Evolutionary conservation across 2,329 filamentous ascomycete genomes (phyloP).

Genomic region (Fusarium sp.): DNA sequence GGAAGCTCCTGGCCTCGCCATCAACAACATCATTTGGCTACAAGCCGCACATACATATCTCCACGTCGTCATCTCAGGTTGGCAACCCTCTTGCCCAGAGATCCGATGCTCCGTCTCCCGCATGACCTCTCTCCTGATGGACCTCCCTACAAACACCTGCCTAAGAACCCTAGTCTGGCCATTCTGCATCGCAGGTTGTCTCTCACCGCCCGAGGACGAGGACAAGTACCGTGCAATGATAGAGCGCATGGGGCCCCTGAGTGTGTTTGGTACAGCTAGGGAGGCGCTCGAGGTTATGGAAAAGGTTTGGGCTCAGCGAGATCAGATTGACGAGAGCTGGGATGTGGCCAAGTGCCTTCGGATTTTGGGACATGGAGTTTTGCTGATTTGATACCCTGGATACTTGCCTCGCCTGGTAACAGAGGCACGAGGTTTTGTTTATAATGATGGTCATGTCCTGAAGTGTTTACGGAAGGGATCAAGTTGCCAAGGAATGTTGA

Average conservation of each 20-base stretch:
- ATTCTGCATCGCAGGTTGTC: slow-evolving; percentile 53
- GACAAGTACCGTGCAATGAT: slow-evolving; percentile 53
- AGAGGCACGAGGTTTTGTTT: neutral
- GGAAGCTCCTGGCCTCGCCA: slow-evolving; percentile 37
- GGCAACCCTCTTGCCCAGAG: slow-evolving; percentile 57
- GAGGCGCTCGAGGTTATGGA: slow-evolving; percentile 57
- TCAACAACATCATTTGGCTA: slow-evolving; percentile 56
- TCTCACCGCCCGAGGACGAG: slow-evolving; percentile 52
- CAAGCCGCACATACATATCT: slow-evolving; percentile 58
- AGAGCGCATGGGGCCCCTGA: slow-evolving; percentile 52
- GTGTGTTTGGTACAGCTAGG: slow-evolving; percentile 56
- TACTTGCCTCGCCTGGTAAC: neutral
- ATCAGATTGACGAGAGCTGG: slow-evolving; percentile 54
- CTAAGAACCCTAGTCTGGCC: slow-evolving; percentile 53
- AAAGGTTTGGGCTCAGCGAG: slow-evolving; percentile 54
- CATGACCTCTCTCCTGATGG: slow-evolving; percentile 48
- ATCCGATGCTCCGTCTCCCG: slow-evolving; percentile 48
- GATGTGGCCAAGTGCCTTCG: slow-evolving; percentile 55
- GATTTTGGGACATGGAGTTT: slow-evolving; percentile 51
- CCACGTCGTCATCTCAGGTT: slow-evolving; percentile 58
- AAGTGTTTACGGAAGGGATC: neutral
- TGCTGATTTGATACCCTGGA: slow-evolving; percentile 49
- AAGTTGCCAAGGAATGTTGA: neutral
- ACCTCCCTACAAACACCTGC: slow-evolving; percentile 45
- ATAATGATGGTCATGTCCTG: neutral